A percentile compares a stretch with the other conserved stretches of the same genome.
Conservation (phyloP, 495 filamentous ascomycete genomes). For the Podospora bellae-mahoneyi region DNA sequence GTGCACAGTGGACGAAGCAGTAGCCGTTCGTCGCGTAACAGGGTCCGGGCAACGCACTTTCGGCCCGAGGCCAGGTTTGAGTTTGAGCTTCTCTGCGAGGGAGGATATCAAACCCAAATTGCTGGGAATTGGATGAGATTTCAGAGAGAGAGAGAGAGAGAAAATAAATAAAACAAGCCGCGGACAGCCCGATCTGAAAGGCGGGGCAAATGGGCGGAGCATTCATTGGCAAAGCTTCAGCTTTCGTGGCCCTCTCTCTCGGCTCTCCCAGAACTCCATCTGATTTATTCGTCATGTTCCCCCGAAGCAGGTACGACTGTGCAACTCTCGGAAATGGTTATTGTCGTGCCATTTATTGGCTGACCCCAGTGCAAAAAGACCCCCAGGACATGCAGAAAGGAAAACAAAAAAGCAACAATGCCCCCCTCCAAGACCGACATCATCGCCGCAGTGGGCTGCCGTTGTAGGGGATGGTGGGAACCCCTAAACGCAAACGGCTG, state of each 20-base stretch:
- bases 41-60: not conserved
- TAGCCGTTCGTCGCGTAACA: not conserved
- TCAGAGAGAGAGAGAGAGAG: no score
- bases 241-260: not conserved
- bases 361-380: not conserved
- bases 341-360: not conserved
- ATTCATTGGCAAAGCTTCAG: not conserved
- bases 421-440: no score
- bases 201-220: not conserved
- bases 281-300: no score
- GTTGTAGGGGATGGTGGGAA: not conserved
- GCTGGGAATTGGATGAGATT: not conserved
- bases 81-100: not conserved
- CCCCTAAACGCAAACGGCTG: not conserved
- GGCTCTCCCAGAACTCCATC: no score
- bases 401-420: no score
- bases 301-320: not conserved
- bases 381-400: not conserved
- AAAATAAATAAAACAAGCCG: not conserved
- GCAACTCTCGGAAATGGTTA: not conserved
- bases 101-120: not conserved
- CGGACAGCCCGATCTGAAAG: not conserved
- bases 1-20: no score
- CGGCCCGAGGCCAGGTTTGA: not conserved
- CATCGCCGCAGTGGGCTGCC: not conserved